Evolutionary conservation across 2,329 filamentous ascomycete genomes (phyloP).

Genomic region (Hirsutella thompsonii): DNA sequence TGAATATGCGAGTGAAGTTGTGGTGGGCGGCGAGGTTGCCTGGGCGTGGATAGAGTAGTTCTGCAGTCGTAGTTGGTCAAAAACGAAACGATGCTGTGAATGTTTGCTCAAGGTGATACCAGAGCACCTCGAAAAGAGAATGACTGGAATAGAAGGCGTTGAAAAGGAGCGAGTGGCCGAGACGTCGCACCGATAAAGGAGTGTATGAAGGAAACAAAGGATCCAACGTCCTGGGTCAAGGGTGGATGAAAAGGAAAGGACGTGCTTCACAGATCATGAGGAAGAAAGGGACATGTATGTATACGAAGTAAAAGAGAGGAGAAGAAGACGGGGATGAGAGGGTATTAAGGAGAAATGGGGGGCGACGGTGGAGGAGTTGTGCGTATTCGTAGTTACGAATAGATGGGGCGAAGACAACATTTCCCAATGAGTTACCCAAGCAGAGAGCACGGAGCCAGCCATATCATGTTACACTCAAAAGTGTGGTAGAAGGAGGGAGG

Average conservation of each 20-base stretch:
- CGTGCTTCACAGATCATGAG: slow-evolving; percentile 12
- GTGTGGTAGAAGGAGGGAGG: neutral
- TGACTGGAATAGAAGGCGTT: slow-evolving; percentile 12
- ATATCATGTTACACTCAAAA: neutral
- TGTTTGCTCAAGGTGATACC: slow-evolving; percentile 15
- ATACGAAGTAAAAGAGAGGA: slow-evolving; percentile 18
- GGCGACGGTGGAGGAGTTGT: too few relatives aligned
- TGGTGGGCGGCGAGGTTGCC: neutral
- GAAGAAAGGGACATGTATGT: too few relatives aligned
- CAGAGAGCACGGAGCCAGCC: too few relatives aligned
- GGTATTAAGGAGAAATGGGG: slow-evolving; percentile 7
- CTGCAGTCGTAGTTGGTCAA: too few relatives aligned
- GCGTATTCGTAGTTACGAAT: neutral
- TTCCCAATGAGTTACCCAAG: too few relatives aligned
- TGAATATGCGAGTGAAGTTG: neutral
- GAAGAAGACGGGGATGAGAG: slow-evolving; percentile 4
- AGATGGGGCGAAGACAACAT: too few relatives aligned
- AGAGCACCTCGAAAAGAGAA: slow-evolving; percentile 15
- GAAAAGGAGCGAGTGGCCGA: slow-evolving; percentile 10
- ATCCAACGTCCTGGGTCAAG: slow-evolving; percentile 14
- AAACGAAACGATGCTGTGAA: neutral
- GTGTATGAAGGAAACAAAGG: slow-evolving; percentile 14
- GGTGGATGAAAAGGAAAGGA: slow-evolving; percentile 18
- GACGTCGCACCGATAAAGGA: slow-evolving; percentile 5
- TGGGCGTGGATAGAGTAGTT: neutral